A percentile compares a stretch with the other conserved stretches of the same genome.
These are phyloP conservation scores for Graphilbum sp. DNA, from an alignment of 2,329 filamentous ascomycete genomes.

Conservation along the genomic window DNA sequence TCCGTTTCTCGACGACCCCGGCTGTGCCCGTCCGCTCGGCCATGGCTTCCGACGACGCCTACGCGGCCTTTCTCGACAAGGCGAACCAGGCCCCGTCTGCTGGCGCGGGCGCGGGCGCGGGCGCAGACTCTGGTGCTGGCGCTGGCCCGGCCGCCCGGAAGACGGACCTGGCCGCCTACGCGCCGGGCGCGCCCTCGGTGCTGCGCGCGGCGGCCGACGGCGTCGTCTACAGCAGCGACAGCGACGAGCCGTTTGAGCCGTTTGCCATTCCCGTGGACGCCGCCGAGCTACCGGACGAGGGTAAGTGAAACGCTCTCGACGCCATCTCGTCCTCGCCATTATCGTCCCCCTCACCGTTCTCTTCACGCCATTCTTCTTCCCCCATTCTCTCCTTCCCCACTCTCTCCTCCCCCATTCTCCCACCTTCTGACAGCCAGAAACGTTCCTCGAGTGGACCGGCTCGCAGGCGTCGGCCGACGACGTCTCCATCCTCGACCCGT, in stretches of 20 bases:
- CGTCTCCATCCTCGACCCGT: constrained; percentile 48
- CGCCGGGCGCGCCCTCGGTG: constrained; percentile 35
- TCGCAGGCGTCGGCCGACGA: constrained; percentile 34
- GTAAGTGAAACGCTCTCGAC: constrained; percentile 28
- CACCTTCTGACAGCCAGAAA: constrained; percentile 26
- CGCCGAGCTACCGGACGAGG: constrained; percentile 40
- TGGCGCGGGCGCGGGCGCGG: constrained; percentile 13
- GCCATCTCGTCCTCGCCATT: background rate
- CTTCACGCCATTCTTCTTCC: too few species aligned
- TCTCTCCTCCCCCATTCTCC: background rate
- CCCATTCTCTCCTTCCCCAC: too few species aligned
- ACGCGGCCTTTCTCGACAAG: constrained; percentile 73
- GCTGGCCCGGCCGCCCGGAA: too few species aligned
- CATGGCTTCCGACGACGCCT: constrained; percentile 68
- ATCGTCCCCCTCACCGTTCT: too few species aligned
- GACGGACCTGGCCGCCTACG: background rate
- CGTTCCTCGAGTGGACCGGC: constrained; percentile 52
- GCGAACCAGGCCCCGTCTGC: constrained; percentile 61
- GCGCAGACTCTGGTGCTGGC: too few species aligned
- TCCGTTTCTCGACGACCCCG: background rate
- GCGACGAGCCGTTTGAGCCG: constrained; percentile 71
- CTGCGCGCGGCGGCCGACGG: constrained; percentile 34
- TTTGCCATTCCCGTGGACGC: constrained; percentile 50
- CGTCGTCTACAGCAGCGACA: constrained; percentile 60
- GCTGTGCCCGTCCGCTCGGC: background rate